phyloP scores from a whole-genome alignment of 169 alveolate species.

The Babesia sp. region DNA sequence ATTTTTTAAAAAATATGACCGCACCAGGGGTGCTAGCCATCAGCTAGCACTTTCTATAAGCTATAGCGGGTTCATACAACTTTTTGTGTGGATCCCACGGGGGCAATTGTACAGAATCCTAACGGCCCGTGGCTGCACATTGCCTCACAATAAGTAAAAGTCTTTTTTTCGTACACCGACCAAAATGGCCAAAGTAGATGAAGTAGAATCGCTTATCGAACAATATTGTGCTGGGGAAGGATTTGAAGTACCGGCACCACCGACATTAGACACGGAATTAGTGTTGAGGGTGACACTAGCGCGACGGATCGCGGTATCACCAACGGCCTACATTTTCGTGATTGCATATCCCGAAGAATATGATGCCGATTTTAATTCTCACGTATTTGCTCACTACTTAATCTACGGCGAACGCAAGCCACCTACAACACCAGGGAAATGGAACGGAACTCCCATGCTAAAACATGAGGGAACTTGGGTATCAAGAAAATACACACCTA shows the following conservation, averaged over 20 bases:
- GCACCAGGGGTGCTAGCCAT: too few relatives aligned
- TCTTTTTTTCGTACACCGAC: neutral
- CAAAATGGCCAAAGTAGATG: neutral
- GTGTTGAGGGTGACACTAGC: neutral
- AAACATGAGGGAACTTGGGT: slow-evolving; percentile 6
- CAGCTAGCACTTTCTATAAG: too few relatives aligned
- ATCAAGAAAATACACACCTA: slow-evolving; percentile 73
- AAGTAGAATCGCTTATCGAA: neutral
- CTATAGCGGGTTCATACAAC: too few relatives aligned
- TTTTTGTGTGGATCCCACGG: too few relatives aligned
- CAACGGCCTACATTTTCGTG: slow-evolving; percentile 52
- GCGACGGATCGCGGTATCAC: slow-evolving; percentile 23
- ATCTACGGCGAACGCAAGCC: slow-evolving; percentile 34
- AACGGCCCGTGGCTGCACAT: too few relatives aligned
- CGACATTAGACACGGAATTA: neutral
- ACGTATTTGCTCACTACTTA: slow-evolving; percentile 33
- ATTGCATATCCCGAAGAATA: slow-evolving; percentile 36
- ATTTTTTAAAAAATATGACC: too few relatives aligned
- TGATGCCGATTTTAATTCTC: slow-evolving; percentile 23
- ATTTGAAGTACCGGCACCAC: neutral
- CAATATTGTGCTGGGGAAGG: slow-evolving; percentile 10
- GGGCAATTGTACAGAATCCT: too few relatives aligned
- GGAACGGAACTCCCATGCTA: slow-evolving; percentile 17
- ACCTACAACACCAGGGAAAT: slow-evolving; percentile 32
- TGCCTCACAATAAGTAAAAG: too few relatives aligned